A percentile compares a stretch with the other conserved stretches of the same genome.
These are phyloP conservation scores for Hyphodiscus hymeniophilus DNA, from an alignment of 495 filamentous ascomycete species.

Conservation along the genomic window DNA sequence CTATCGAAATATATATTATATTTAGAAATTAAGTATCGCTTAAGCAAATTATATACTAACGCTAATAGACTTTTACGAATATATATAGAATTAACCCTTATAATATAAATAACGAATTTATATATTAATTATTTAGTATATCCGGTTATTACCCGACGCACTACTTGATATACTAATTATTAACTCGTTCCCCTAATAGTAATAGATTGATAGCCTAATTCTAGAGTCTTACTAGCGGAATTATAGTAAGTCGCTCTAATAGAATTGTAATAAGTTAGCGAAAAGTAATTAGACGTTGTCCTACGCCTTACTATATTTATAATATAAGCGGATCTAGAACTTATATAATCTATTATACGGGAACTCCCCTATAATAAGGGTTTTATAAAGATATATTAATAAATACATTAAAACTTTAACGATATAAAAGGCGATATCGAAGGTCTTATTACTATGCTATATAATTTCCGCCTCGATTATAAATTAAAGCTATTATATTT, in stretches of 20 bases:
- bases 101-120: neutral
- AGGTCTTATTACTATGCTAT: neutral
- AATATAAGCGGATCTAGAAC: neutral
- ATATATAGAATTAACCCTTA: neutral
- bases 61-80: neutral
- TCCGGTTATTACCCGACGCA: neutral
- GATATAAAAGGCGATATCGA: neutral
- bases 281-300: neutral
- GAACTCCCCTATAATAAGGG: neutral
- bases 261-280: neutral
- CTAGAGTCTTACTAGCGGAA: neutral
- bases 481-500: neutral
- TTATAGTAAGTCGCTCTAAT: neutral
- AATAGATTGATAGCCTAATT: neutral
- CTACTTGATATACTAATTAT: no score
- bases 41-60: neutral
- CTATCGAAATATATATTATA: neutral
- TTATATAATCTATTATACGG: neutral
- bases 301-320: neutral
- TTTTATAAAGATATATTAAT: neutral
- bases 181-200: neutral
- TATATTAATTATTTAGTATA: neutral
- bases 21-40: neutral
- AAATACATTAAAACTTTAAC: neutral
- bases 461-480: neutral